Evolutionary conservation across 139 green algal species (phyloP).

Genomic region (Tetradesmus obliquus): DNA sequence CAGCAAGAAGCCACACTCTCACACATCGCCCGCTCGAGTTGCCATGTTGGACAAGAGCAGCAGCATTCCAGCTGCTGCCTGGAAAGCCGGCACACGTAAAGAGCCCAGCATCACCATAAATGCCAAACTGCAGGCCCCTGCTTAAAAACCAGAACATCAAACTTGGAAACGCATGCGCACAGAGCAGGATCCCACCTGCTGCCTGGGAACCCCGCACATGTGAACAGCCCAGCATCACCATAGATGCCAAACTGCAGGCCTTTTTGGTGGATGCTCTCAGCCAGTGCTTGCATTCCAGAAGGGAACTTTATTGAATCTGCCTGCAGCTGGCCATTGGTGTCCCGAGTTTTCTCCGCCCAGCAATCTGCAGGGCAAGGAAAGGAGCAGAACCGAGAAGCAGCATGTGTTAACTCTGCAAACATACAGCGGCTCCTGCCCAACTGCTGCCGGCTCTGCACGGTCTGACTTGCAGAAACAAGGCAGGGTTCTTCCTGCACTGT

Average conservation of each 20-base stretch:
- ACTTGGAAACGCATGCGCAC: background rate
- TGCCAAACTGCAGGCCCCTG: slow-evolving; percentile 54
- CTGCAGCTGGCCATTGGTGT: slow-evolving; percentile 30
- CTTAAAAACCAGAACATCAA: background rate
- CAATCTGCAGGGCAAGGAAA: slow-evolving; percentile 24
- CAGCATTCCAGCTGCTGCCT: slow-evolving; percentile 45
- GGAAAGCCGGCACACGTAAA: slow-evolving; percentile 56
- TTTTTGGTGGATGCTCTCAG: slow-evolving; percentile 45
- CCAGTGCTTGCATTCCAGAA: slow-evolving; percentile 55
- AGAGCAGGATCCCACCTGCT: slow-evolving; percentile 3
- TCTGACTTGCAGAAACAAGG: no score
- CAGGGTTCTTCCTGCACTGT: no score
- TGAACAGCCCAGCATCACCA: slow-evolving; percentile 53
- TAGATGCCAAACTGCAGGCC: slow-evolving; percentile 65
- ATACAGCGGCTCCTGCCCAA: no score
- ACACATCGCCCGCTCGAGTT: no score
- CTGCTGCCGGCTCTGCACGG: no score
- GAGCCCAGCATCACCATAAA: slow-evolving; percentile 57
- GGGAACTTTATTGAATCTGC: slow-evolving; percentile 47
- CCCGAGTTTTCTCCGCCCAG: background rate
- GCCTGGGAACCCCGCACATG: slow-evolving; percentile 58
- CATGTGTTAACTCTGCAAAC: background rate
- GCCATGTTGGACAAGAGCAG: no score
- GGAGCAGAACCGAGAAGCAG: no score
- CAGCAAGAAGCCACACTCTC: no score